Evolutionary conservation across 148 eudicot genomes (phyloP), one percentile per base, ranked within the genome.

Genomic region (Vaccinium macrocarpon): DNA sequence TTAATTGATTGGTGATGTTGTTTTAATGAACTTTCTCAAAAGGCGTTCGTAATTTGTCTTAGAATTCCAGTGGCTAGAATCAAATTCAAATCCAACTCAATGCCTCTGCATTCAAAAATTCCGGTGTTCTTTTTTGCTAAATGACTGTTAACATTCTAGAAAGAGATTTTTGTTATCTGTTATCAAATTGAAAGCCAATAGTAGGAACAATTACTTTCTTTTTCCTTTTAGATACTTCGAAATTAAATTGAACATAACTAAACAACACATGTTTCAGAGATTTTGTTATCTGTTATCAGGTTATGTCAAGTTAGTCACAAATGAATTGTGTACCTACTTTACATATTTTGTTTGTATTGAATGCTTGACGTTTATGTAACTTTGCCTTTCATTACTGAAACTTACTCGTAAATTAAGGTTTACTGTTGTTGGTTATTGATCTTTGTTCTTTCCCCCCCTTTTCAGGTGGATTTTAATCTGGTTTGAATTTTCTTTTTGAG

Each of bases 21-120:
- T 13, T 3, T 38, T 10, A 5, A 68, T 68, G 35, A 27, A 4
- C 74, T 68, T 5, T 68, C 74, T 29, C 74, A 11, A 1, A 70
- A 25, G 32, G 7, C 42, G 6, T 70, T 70, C 42, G 5, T 29
- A 70, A 27, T 70, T 3, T 32, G 15, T 70, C 74, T 27, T 70
- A 27, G 35, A 70, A 32, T 70, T 70, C 18, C 18, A 32, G 9
- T 5, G 76, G 76, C 76, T 27, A 38, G 48, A 72, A 72, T 29
- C 76, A 49, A 72, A 72, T 32, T 32, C 76, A 72, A 32, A 72
- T 35, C 23, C 49, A 72, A 72, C 76, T 72, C 49, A 72, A 25
- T 35, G 25, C 72, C 72, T 66, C 14, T 27, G 35, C 25, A 66
- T 38, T 72, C 14, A 29, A 13, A 32, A 29, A 15, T 32, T 35